Percentiles rank a stretch among this genome's conserved stretches.
Evolutionary conservation across 148 eudicot genomes (phyloP).

Genomic region (Rhododendron mucronatum): DNA sequence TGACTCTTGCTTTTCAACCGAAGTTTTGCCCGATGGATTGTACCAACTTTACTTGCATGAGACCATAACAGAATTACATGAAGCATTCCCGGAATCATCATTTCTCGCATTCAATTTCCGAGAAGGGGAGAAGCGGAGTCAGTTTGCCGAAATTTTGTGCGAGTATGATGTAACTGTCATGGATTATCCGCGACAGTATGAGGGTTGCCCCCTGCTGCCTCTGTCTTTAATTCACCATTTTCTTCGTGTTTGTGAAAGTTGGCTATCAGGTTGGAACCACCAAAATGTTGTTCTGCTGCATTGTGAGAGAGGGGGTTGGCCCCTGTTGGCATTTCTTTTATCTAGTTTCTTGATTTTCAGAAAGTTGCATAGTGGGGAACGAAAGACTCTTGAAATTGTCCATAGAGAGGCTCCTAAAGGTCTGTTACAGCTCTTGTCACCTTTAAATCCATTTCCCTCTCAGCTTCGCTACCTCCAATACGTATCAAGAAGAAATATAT

Average conservation of each 20-base stretch:
- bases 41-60: constrained; percentile 92
- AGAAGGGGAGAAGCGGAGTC: constrained; percentile 93
- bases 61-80: constrained; percentile 74
- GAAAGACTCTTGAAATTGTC: constrained; percentile 83
- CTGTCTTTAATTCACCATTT: constrained; percentile 89
- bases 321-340: constrained; percentile 74
- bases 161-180: constrained; percentile 88
- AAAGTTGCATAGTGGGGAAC: constrained; percentile 77
- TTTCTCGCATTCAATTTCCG: constrained; percentile 97
- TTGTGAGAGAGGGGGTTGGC: constrained; percentile 99
- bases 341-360: constrained; percentile 85
- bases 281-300: constrained; percentile 91
- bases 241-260: constrained; percentile 82
- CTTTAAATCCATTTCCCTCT: constrained; percentile 90
- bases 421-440: constrained; percentile 70
- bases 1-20: constrained; percentile 97
- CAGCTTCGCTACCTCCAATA: constrained; percentile 96
- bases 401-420: constrained; percentile 98
- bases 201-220: constrained; percentile 94
- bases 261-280: constrained; percentile 75
- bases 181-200: constrained; percentile 97
- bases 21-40: constrained; percentile 81
- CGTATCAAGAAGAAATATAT: constrained; percentile 82
- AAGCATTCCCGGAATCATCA: constrained; percentile 79
- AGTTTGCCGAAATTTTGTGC: constrained; percentile 82